Evolutionary conservation across 2,329 filamentous ascomycete genomes (phyloP), one percentile per base, ranked within the genome.

Genomic region (Clathrospora elynae): DNA sequence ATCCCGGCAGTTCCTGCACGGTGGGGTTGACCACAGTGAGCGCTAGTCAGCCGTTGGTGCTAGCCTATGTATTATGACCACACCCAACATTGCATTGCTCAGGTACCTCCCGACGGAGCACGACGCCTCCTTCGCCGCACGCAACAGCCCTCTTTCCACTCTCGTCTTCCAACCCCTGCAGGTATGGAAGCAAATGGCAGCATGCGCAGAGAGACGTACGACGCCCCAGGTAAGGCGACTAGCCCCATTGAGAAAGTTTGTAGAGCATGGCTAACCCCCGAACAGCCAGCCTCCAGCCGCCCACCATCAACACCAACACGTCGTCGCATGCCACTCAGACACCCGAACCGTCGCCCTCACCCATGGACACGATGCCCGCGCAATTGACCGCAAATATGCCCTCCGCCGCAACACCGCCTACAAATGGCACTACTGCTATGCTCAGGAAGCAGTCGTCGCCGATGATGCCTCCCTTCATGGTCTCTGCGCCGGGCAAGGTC

Each of bases 401-500:
- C 6, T 33, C 53, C n/a, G 43, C 46, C 33, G 49, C 43, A 7
- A 18, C 51, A 5, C 28, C 53, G 8, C 8, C 34, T 5, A 18
- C 46, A 12, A 53, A 54, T 35, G 49, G 44, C 38, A 36, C 51
- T 26, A 51, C 61, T 23, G 32, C 50, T 10, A 31, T 64, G 53
- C 55, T 41, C 25, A 50, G 66, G 36, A 70, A 68, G 49, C 59
- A 66, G 45, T 76, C 73, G 14, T 80, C 80, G 34, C 82, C 83
- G 1, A 80, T 86, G 75, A 80, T 93, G 73, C 91, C 92, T 29
- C 78, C 91, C 49, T 99, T 99, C 69, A 96, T 99, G 88, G 91
- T 97, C 43, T 97, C 93, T 11, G 92, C 95, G 2, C 93, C 93
- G 0, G 95, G 92, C 53, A 99, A 99, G 71, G 93, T 96, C 66